Base-by-base conservation (phyloP, 352 stramenopile species). In the Globisporangium echinulatum region DNA sequence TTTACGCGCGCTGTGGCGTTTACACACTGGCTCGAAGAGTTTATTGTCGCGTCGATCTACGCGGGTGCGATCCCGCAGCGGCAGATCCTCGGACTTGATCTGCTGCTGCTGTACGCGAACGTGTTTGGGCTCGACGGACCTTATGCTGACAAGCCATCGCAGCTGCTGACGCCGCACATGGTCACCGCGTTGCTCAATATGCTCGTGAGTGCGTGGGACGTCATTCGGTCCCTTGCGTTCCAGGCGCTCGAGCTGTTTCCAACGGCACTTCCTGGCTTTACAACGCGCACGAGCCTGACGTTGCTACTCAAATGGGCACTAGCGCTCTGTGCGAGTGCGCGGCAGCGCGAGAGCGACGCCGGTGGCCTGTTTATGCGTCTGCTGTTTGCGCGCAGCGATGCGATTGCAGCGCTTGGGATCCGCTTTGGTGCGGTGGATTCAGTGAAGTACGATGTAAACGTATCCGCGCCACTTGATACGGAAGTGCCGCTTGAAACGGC, bases 311-410 rank as follows among this genome's bases (percentile, higher is more conserved):
- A 86, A n/a, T 94, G 84, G 84, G 71, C 82, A 1, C 56, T 94
- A 49, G 76, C 72, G 51, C 71, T 94, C 14, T 89, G 79, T 42
- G 70, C 76, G 36, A 92, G 84, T 49, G 79, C 84, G 42, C 78
- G 82, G 13, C 84, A 94, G 59, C 79, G 85, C 53, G 87, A 95
- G 63, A 94, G 81, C 46, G 85, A 96, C 51, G 81, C 85, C 25
- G 87, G 87, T n/a, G 88, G 86, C 0, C 75, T 94, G 44, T 90
- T 96, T 52, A 87, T 97, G 61, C 79, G 76, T 3, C 59, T 96
- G 36, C 50, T 97, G 33, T 92, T 91, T 58, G 75, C 82, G 42
- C 79, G 71, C 33, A 88, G 84, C 51, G 55, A 47, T 19, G 66
- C 72, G 3, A 82, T 90, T 39, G 69, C 72, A 46, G 67, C 69